phyloP scores from a whole-genome alignment of 148 eudicot genomes.

The Amaranthus palmeri region DNA sequence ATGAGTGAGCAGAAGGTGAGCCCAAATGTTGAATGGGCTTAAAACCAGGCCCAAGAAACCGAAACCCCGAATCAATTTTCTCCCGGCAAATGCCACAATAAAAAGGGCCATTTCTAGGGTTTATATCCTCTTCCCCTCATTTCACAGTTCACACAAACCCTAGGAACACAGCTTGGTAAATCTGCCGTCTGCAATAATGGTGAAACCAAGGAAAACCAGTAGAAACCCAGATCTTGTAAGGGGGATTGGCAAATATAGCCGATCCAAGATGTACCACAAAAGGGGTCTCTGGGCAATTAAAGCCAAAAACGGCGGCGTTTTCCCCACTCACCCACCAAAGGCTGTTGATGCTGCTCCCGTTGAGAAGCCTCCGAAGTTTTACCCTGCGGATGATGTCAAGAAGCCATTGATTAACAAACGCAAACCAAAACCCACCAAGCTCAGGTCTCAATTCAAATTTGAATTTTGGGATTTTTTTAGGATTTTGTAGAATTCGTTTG shows the following conservation, averaged over 20 bases:
- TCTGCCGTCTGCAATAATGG: conserved; percentile 32
- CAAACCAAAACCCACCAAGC: conserved; percentile 69
- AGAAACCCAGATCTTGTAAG: conserved; percentile 74
- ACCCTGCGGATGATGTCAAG: conserved; percentile 81
- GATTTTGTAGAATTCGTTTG: background rate
- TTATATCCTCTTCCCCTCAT: no score
- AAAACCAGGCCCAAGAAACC: no score
- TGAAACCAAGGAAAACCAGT: conserved; percentile 26
- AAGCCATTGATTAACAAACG: conserved; percentile 69
- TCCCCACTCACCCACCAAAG: conserved; percentile 54
- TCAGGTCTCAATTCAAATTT: conserved; percentile 37
- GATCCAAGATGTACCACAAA: conserved; percentile 78
- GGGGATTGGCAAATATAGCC: conserved; percentile 58
- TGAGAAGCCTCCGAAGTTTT: conserved; percentile 56
- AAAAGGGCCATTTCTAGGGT: no score
- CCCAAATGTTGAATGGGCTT: no score
- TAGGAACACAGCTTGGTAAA: background rate
- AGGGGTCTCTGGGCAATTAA: conserved; percentile 88
- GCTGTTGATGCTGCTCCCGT: conserved; percentile 19
- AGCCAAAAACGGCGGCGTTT: conserved; percentile 80
- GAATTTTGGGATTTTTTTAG: background rate
- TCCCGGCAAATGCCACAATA: no score
- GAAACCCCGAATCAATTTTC: no score
- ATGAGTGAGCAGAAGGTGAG: no score
- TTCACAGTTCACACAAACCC: no score